Evolutionary conservation across 1,284 basidiomycete genomes (phyloP).

Genomic region (Ustilago loliicola): DNA sequence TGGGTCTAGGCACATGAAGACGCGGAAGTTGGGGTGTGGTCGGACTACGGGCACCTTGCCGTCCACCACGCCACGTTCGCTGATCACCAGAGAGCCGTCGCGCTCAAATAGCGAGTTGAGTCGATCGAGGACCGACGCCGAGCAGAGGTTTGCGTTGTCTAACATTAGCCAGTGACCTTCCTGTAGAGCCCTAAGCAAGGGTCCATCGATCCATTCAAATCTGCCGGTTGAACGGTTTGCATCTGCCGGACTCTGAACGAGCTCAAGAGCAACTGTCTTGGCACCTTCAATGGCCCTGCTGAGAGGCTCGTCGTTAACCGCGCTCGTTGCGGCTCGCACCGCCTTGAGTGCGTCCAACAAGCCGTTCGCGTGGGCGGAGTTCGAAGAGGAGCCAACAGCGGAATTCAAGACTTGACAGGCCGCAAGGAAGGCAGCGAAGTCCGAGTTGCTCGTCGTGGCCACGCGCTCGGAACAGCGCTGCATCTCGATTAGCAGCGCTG

Average conservation of each 20-base stretch:
- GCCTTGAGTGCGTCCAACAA: slow-evolving; percentile 13
- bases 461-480: slow-evolving; percentile 23
- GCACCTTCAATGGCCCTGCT: slow-evolving; percentile 21
- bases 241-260: slow-evolving; percentile 10
- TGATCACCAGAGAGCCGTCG: slow-evolving; percentile 83
- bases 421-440: slow-evolving; percentile 13
- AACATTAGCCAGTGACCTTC: slow-evolving; percentile 90
- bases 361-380: background rate
- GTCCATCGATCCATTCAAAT: slow-evolving; percentile 97
- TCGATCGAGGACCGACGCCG: slow-evolving; percentile 93
- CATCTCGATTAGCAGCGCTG: slow-evolving; percentile 26
- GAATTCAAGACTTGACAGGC: slow-evolving; percentile 21
- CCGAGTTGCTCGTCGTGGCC: slow-evolving; percentile 9
- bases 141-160: slow-evolving; percentile 94
- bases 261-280: slow-evolving; percentile 5
- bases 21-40: slow-evolving; percentile 89
- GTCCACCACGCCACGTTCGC: slow-evolving; percentile 87
- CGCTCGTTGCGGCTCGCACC: slow-evolving; percentile 8
- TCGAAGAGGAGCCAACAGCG: slow-evolving; percentile 2
- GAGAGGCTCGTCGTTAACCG: slow-evolving; percentile 9
- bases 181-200: slow-evolving; percentile 88
- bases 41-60: slow-evolving; percentile 81
- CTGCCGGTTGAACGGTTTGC: slow-evolving; percentile 72
- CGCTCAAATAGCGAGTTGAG: slow-evolving; percentile 96
- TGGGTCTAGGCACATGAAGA: slow-evolving; percentile 95